Evolutionary conservation across 192 early-diverging fungal species (phyloP), one percentile per base, ranked within the genome.

Genomic region (Gamsiella multidivaricata): DNA sequence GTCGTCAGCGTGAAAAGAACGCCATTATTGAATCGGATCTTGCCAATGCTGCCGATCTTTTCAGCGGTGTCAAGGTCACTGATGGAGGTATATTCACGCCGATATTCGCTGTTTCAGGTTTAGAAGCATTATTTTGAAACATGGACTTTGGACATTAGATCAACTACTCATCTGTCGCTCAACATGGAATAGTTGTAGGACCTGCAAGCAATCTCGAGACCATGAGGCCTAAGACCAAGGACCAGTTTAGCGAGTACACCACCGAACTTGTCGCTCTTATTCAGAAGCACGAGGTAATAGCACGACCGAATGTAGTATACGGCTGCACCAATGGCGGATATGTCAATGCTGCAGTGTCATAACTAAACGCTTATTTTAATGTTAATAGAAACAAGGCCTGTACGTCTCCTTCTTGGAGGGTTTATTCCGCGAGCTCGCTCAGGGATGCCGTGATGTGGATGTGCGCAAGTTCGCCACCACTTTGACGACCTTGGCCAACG

Each of bases 401-500:
- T 89, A 93, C 55, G 59, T 64, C 1, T 69, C 61, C 15, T 94
- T 94, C 61, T 47, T 94, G 61, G 88, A 91, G 33, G 83, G 80
- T 58, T 82, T 94, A 28, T 58, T 91, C 46, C 90, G 91, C 58
- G 90, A 92, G 55, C 74, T 91, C 50, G 80, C 84, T 46, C 46
- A 70, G 25, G 83, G 89, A 10, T 74, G 89, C 26, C 65, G 65
- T 43, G 91, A 93, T 54, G 66, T 81, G 6, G 91, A 93, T 37
- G 86, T 91, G 12, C 82, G 88, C 59, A 91, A 91, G 65, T 61
- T 84, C 29, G 55, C 90, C 18, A 84, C 83, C 69, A 81, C 88
- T 9, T 65, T 94, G 72, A 87, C 86, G 3, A 82, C 85, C 2
- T 70, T 94, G 57, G 92, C 90, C 51, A 91, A 91, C 62, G 92